Percentiles rank a stretch among this genome's conserved stretches.
Evolutionary conservation across 352 stramenopile genomes (phyloP).

Genomic region (Pilasporangium apinafurcum): DNA sequence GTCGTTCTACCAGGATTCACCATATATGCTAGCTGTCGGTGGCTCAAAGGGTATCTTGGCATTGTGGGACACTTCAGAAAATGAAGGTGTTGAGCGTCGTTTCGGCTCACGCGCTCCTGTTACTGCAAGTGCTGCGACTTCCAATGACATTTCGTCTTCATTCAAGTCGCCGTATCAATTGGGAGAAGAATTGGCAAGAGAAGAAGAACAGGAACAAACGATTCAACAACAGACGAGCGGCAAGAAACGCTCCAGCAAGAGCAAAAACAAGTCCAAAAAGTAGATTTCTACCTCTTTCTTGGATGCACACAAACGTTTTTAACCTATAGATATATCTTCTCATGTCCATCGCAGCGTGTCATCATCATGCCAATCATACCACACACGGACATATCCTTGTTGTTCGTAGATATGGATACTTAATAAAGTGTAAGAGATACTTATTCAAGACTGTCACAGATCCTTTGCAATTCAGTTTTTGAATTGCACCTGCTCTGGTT

Average conservation of each 20-base stretch:
- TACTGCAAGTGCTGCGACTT: conserved; percentile 10
- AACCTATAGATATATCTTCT: too few species aligned
- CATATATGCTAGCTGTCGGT: conserved; percentile 86
- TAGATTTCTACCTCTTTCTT: neutral
- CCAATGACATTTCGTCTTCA: conserved; percentile 52
- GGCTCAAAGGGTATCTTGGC: conserved; percentile 85
- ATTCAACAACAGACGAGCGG: conserved; percentile 17
- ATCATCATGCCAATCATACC: too few species aligned
- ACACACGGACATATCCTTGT: too few species aligned
- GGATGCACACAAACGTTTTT: too few species aligned
- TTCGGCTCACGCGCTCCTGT: conserved; percentile 73
- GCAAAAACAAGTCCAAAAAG: conserved; percentile 42
- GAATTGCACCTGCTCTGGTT: too few species aligned
- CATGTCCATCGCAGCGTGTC: too few species aligned
- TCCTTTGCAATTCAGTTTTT: too few species aligned
- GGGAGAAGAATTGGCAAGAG: conserved; percentile 63
- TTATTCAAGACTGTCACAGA: too few species aligned
- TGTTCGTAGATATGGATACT: too few species aligned
- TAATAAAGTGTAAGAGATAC: too few species aligned
- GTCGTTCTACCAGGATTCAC: conserved; percentile 85
- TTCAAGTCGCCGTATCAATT: conserved; percentile 72
- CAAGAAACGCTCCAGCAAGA: conserved; percentile 54
- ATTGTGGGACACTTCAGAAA: conserved; percentile 88
- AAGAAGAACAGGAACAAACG: conserved; percentile 58
- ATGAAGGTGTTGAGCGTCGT: conserved; percentile 75